Conservation (phyloP, 2,329 filamentous ascomycete species). For the Penicillium hesseltinei region DNA sequence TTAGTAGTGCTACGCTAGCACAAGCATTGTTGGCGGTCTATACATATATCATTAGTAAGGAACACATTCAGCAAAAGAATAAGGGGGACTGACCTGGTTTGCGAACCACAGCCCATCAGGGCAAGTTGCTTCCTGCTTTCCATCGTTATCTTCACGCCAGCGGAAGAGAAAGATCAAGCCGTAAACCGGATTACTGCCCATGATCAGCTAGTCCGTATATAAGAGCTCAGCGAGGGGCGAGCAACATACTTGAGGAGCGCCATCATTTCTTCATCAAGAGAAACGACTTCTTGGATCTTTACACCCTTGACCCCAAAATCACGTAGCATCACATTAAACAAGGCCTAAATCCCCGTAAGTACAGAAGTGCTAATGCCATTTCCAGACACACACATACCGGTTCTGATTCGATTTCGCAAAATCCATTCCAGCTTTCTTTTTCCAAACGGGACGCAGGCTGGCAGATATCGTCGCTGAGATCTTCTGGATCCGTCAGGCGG, state of each 20-base stretch:
- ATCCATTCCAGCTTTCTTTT: constrained; percentile 47
- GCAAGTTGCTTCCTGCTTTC: constrained; percentile 54
- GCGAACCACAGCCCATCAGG: constrained; percentile 82
- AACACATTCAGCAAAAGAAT: not conserved
- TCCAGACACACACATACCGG: constrained; percentile 58
- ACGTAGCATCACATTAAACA: constrained; percentile 81
- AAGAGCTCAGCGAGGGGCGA: not conserved
- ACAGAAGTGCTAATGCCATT: not conserved
- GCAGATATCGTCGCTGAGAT: constrained; percentile 29
- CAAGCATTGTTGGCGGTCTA: constrained; percentile 81
- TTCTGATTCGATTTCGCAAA: constrained; percentile 79
- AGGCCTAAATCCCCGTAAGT: constrained; percentile 52
- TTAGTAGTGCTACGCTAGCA: constrained; percentile 86
- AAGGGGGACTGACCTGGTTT: constrained; percentile 64
- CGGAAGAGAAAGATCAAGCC: constrained; percentile 88
- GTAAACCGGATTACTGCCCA: constrained; percentile 65
- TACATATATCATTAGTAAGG: not conserved
- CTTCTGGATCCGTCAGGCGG: constrained; percentile 23
- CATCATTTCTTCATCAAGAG: constrained; percentile 66
- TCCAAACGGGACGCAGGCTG: constrained; percentile 36
- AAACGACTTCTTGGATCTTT: constrained; percentile 73
- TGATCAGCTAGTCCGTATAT: constrained; percentile 1
- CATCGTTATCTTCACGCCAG: constrained; percentile 59
- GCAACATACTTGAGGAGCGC: constrained; percentile 59
- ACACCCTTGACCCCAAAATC: constrained; percentile 73